A percentile compares a stretch with the other conserved stretches of the same genome.
Conservation (phyloP, 1,284 basidiomycete species). For the Agaricales sp. region DNA sequence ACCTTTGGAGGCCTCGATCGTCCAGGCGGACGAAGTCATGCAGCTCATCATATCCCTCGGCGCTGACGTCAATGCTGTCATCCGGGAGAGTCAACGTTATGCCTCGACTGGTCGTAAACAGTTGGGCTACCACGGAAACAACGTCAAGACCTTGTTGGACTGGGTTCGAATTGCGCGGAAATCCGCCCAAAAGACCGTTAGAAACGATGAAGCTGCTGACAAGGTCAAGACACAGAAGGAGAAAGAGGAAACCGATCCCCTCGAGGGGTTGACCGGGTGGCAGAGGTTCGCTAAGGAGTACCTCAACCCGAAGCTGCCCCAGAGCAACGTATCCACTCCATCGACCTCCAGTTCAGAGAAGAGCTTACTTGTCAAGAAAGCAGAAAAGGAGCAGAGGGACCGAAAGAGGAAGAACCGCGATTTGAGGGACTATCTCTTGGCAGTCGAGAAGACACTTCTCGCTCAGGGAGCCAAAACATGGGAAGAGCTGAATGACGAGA, state of each 20-base stretch:
- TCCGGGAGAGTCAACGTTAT: not conserved
- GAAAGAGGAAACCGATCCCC: slow-evolving; percentile 5
- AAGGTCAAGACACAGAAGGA: slow-evolving; percentile 7
- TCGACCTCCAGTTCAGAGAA: no score
- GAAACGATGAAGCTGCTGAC: not conserved
- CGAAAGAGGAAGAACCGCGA: slow-evolving; percentile 10
- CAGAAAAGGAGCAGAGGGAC: slow-evolving; percentile 1
- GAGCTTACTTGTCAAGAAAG: no score
- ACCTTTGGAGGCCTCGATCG: slow-evolving; percentile 34
- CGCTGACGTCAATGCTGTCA: slow-evolving; percentile 24
- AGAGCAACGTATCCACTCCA: slow-evolving; percentile 12
- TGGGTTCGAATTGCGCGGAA: not conserved
- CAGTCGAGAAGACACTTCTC: slow-evolving; percentile 25
- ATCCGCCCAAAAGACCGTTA: not conserved
- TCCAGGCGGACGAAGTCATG: slow-evolving; percentile 26
- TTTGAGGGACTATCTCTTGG: slow-evolving; percentile 23
- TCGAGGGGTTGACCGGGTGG: not conserved
- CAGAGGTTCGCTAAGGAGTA: not conserved
- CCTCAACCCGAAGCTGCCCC: slow-evolving; percentile 7
- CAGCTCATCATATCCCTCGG: slow-evolving; percentile 33
- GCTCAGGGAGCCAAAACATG: slow-evolving; percentile 33
- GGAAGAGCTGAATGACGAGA: slow-evolving; percentile 27
- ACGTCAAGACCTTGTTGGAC: not conserved
- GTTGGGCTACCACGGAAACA: not conserved
- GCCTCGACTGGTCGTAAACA: no score